Conservation (phyloP, 208 protist genomes). For the Perkinsela sp. region DNA sequence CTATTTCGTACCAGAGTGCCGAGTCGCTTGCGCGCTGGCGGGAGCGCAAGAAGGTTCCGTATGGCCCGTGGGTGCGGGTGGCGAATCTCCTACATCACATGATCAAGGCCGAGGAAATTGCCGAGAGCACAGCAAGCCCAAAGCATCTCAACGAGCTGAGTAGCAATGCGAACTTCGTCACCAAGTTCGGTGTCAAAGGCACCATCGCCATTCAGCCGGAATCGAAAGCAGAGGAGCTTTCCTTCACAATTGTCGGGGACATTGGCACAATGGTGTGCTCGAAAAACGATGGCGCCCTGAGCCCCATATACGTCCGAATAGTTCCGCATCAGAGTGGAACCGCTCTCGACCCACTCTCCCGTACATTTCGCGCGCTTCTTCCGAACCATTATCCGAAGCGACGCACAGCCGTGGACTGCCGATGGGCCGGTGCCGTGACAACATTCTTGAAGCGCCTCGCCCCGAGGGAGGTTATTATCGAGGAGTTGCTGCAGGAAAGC, state of each 20-base stretch:
- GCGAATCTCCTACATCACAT: background rate
- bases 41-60: background rate
- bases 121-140: background rate
- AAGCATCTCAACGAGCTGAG: background rate
- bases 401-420: background rate
- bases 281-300: background rate
- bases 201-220: background rate
- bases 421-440: background rate
- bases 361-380: background rate
- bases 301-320: background rate
- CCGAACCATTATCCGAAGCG: background rate
- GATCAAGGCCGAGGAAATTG: background rate
- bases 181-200: background rate
- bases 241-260: background rate
- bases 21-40: background rate
- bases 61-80: background rate
- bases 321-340: background rate
- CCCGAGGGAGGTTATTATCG: background rate
- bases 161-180: background rate
- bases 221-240: background rate
- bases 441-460: background rate
- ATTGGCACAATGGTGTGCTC: background rate
- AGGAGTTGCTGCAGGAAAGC: background rate
- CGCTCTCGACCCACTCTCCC: background rate
- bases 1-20: background rate